A percentile compares a stretch with the other conserved stretches of the same genome.
Conservation (phyloP, 176 grass and related monocot genomes). For the Eleusine indica region DNA sequence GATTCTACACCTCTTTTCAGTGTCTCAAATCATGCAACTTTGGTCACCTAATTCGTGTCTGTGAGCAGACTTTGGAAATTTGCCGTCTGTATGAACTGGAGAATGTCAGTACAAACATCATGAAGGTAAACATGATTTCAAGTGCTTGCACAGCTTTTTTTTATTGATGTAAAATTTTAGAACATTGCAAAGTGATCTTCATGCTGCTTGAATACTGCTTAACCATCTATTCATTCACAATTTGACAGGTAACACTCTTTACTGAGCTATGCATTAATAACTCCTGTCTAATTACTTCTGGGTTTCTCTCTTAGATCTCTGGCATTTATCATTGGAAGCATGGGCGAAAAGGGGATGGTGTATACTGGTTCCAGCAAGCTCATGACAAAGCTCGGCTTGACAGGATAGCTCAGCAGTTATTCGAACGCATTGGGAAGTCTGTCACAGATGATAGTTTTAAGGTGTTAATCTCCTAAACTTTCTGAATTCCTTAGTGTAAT, state of each 20-base stretch:
- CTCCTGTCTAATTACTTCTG: conserved; percentile 23
- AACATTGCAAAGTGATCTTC: neutral
- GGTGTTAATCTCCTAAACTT: conserved; percentile 49
- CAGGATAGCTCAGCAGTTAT: conserved; percentile 91
- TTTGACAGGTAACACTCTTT: conserved; percentile 10
- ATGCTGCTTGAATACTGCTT: conserved; percentile 38
- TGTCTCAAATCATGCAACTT: conserved; percentile 6
- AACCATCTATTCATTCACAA: neutral
- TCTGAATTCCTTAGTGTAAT: conserved; percentile 22
- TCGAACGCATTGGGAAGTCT: conserved; percentile 82
- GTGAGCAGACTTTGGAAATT: conserved; percentile 89
- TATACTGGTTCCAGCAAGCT: conserved; percentile 98
- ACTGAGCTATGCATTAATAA: neutral
- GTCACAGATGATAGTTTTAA: conserved; percentile 92
- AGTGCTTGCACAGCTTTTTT: neutral
- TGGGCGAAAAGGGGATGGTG: conserved; percentile 83
- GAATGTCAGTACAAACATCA: conserved; percentile 72
- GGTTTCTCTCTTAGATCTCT: conserved; percentile 61
- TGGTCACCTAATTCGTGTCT: conserved; percentile 37
- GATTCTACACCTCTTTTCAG: conserved; percentile 30
- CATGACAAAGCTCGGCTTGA: conserved; percentile 70
- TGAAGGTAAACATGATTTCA: conserved; percentile 72
- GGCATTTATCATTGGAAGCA: conserved; percentile 96
- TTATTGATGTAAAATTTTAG: neutral
- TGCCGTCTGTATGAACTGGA: conserved; percentile 84